Evolutionary conservation across 169 alveolate genomes (phyloP).

Genomic region (Plasmodium malariae): DNA sequence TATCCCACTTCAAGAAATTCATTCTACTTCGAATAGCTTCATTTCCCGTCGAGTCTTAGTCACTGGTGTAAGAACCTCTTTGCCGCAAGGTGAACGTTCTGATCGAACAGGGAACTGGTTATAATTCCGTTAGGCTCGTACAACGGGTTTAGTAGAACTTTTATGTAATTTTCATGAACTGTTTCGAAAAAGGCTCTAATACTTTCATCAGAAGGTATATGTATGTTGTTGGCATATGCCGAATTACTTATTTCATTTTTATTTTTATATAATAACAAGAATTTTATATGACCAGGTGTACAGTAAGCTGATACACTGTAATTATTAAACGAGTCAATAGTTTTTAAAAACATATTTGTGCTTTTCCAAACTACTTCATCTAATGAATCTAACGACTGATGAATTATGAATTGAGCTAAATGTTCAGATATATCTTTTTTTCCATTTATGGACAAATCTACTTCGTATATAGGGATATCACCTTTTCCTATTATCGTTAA

Average conservation of each 20-base stretch:
- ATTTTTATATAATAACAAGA: slow-evolving; percentile 87
- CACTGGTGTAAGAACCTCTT: slow-evolving; percentile 37
- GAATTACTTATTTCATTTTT: slow-evolving; percentile 19
- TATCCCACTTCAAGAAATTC: neutral
- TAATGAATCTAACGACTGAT: slow-evolving; percentile 90
- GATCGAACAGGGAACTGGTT: slow-evolving; percentile 79
- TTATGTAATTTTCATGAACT: slow-evolving; percentile 89
- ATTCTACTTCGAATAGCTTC: neutral
- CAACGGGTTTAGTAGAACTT: slow-evolving; percentile 83
- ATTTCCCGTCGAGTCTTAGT: no score
- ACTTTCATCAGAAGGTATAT: slow-evolving; percentile 86
- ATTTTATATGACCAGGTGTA: slow-evolving; percentile 88
- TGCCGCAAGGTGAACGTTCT: slow-evolving; percentile 61
- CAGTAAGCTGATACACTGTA: slow-evolving; percentile 91
- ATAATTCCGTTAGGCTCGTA: slow-evolving; percentile 81
- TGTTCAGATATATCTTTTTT: slow-evolving; percentile 90
- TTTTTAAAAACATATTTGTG: slow-evolving; percentile 86
- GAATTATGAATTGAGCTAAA: slow-evolving; percentile 90
- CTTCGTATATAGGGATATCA: slow-evolving; percentile 91
- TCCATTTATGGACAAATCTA: slow-evolving; percentile 90
- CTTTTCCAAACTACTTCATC: slow-evolving; percentile 89
- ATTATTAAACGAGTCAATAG: slow-evolving; percentile 89
- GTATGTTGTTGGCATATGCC: slow-evolving; percentile 35
- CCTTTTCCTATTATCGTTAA: slow-evolving; percentile 92
- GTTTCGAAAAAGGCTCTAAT: slow-evolving; percentile 87